Evolutionary conservation across 345 rosid species (phyloP), one percentile per base, ranked within the genome.

Genomic region (Brassica nigra): DNA sequence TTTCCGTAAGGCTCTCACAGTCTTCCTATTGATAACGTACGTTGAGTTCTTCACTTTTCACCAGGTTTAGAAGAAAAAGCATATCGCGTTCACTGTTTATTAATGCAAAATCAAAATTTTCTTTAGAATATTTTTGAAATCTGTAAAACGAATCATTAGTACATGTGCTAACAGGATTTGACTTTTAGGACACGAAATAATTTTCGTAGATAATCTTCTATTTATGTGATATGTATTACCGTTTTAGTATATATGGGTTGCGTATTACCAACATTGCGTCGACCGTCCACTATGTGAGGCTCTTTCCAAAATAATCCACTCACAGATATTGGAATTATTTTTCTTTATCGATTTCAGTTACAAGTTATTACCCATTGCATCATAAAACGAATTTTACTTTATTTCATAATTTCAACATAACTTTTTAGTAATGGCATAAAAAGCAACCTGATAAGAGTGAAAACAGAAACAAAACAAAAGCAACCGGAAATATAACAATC

Each of bases 381-480:
- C 57, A 57, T 20, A 29, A 37, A 37, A 9, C 20, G 68, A 57
- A 4, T 0, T 34, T 57, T 37, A 23, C 39, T 69, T 20, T 18
- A 31, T 1, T n/a, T 47, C 4, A 59, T 44, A 44, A 31, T 14
- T 16, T 47, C 27, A 18, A 14, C 36, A 54, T 54, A 31, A 31
- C 4, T 29, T 61, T 49, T 11, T 10, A 31, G 18, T 1, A 58
- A 73, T 44, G 36, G 44, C 64, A 58, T 54, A 59, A 34, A 59
- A 66, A 73, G 52, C 54, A 78, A 79, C 37, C 54, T 58, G 37
- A 37, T 49, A 73, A 78, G 52, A 39, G 65, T 1, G 55, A 8
- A 16, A 14, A 61, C 8, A 20, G 36, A 62, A 62, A 29, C 2
- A 2, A 12, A 49, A 5, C 14, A 14, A 57, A 42, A 31, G 18